These are phyloP conservation scores for Pinguiococcus pyrenoidosus DNA, from an alignment of 108 stramenopile genomes.

Conservation along the genomic window DNA sequence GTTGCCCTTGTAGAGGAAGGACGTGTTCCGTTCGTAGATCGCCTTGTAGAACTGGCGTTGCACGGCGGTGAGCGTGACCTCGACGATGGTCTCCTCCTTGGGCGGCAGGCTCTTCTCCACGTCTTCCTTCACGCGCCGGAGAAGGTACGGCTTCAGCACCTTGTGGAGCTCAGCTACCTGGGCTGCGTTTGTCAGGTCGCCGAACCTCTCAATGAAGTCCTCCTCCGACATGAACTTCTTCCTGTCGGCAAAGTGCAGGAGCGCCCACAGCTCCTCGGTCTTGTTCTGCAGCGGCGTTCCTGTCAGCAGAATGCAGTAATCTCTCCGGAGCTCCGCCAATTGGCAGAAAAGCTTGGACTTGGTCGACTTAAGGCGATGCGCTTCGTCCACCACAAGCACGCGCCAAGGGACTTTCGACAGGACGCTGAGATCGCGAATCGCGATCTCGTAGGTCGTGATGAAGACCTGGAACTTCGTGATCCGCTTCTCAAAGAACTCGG, in stretches of 20 bases:
- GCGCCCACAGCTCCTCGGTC: slow-evolving; percentile 80
- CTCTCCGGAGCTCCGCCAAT: background rate
- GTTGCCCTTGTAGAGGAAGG: slow-evolving; percentile 34
- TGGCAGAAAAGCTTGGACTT: slow-evolving; percentile 28
- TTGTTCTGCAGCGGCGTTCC: slow-evolving; percentile 95
- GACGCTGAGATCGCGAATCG: slow-evolving; percentile 59
- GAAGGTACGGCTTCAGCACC: slow-evolving; percentile 74
- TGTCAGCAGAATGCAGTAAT: slow-evolving; percentile 65
- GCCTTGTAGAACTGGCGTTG: slow-evolving; percentile 95
- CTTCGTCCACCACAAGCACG: slow-evolving; percentile 87
- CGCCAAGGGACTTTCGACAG: slow-evolving; percentile 64
- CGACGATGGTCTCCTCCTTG: slow-evolving; percentile 91
- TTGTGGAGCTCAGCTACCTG: slow-evolving; percentile 78
- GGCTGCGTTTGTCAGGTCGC: slow-evolving; percentile 57
- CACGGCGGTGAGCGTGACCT: slow-evolving; percentile 69
- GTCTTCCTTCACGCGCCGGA: slow-evolving; percentile 93
- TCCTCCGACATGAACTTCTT: slow-evolving; percentile 23
- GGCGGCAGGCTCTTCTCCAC: slow-evolving; percentile 88
- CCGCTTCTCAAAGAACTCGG: slow-evolving; percentile 29
- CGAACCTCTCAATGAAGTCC: slow-evolving; percentile 63
- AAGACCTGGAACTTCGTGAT: slow-evolving; percentile 78
- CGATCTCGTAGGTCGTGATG: slow-evolving; percentile 90
- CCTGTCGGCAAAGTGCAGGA: slow-evolving; percentile 31
- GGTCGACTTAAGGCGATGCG: slow-evolving; percentile 73
- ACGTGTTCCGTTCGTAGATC: slow-evolving; percentile 87